phyloP scores from a whole-genome alignment of 73 alveolate genomes.

The Paramecium sexaurelia region DNA sequence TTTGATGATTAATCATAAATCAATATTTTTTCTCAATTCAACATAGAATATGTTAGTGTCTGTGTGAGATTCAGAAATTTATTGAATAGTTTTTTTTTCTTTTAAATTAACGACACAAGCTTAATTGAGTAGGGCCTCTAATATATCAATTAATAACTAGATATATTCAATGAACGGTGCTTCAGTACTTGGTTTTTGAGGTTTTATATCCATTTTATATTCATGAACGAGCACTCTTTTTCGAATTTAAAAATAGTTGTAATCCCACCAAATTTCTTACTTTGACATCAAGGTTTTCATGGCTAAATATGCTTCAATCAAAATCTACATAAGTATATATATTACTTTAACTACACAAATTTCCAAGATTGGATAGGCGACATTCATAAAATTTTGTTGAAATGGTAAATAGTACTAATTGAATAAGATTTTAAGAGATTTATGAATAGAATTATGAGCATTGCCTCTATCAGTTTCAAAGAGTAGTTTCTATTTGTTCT shows the following conservation, averaged over 20 bases:
- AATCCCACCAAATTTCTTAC: not conserved
- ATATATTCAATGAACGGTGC: not conserved
- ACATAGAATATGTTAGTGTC: not conserved
- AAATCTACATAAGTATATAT: not conserved
- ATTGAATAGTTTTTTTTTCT: not conserved
- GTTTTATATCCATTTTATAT: not conserved
- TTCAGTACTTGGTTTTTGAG: not conserved
- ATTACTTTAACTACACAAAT: not conserved
- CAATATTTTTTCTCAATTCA: not conserved
- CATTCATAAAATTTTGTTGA: not conserved
- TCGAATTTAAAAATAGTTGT: not conserved
- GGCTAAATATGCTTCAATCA: not conserved
- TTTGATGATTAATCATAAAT: not conserved
- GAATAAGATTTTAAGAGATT: not conserved
- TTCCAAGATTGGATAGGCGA: not conserved
- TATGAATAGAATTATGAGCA: not conserved
- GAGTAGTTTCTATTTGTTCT: not conserved
- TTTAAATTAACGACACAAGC: not conserved
- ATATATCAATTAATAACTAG: not conserved
- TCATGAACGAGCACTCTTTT: not conserved
- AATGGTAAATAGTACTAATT: not conserved
- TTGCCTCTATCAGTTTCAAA: not conserved
- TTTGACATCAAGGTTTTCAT: not conserved
- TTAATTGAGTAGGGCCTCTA: not conserved
- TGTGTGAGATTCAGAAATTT: not conserved